Evolutionary conservation across 352 stramenopile species (phyloP), one percentile per base, ranked within the genome.

Genomic region (Pythium phragmiticola): DNA sequence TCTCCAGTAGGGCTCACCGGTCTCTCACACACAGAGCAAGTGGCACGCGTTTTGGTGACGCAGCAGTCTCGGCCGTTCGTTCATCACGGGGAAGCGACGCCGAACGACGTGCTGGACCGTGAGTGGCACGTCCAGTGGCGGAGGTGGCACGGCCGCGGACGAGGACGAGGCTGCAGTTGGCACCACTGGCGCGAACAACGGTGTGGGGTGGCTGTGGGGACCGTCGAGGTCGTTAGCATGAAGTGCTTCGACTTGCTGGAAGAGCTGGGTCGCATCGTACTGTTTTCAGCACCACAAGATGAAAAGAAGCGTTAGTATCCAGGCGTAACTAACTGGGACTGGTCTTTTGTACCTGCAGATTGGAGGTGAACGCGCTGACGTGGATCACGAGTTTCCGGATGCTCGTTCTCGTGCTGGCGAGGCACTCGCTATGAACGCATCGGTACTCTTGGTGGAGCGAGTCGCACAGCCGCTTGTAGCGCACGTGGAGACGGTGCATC

Each of bases 321-420:
- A 12, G 16, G 14, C 42, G 2, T 9, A 30, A 14, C n/a, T 0
- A 33, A 50, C 14, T 13, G 19, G 7, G 6, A 50, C 7, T 3
- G 13, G 16, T 39, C 6, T 11, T 50, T 21, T 13, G 2, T 63
- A 73, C 67, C 67, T 73, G 68, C 16, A 75, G 47, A 48, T 72
- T 75, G 3, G 68, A 75, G 3, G 68, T 75, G 51, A 75, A 75
- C 13, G 68, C 63, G 19, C 68, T 75, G 4, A 75, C 56, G 46
- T 75, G 68, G 42, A 75, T 66, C 13, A 70, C 59, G 16, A 75
- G 52, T 36, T 75, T 75, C 21, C 68, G 50, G 43, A 75, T 75
- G 51, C 59, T 72, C n/a, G 21, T 68, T 43, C 34, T 39, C 4
- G 60, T 69, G 16, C 60, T 69, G 2, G 54, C 60, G 14, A 75